Evolutionary conservation across 2,329 filamentous ascomycete genomes (phyloP).

Genomic region (Aspergillus hiratsukae): DNA sequence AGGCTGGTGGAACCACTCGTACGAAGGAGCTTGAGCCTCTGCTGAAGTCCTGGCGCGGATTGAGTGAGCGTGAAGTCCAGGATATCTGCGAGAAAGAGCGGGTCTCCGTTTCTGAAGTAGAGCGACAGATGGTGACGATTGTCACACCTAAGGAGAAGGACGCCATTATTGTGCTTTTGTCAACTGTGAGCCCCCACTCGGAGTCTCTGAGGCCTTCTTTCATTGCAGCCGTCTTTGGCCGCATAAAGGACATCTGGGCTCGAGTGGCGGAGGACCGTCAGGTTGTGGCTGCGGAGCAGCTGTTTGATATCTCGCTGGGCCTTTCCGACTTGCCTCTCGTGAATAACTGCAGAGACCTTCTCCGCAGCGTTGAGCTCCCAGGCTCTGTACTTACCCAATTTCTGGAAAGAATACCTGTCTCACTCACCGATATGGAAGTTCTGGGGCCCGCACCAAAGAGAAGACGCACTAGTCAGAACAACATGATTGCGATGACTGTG

Average conservation of each 20-base stretch:
- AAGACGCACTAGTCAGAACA: slow-evolving; percentile 70
- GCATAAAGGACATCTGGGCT: slow-evolving; percentile 68
- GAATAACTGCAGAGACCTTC: slow-evolving; percentile 54
- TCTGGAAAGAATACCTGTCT: slow-evolving; percentile 67
- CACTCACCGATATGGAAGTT: slow-evolving; percentile 64
- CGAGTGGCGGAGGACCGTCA: slow-evolving; percentile 37
- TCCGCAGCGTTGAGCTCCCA: slow-evolving; percentile 69
- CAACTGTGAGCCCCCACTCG: slow-evolving; percentile 45
- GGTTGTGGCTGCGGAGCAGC: slow-evolving; percentile 29
- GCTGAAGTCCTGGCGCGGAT: slow-evolving; percentile 63
- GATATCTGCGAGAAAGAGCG: slow-evolving; percentile 48
- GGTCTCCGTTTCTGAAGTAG: slow-evolving; percentile 45
- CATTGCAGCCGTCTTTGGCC: slow-evolving; percentile 61
- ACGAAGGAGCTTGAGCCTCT: slow-evolving; percentile 72
- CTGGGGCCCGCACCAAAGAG: slow-evolving; percentile 72
- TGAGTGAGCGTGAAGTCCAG: slow-evolving; percentile 50
- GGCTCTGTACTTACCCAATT: slow-evolving; percentile 68
- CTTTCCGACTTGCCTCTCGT: slow-evolving; percentile 23
- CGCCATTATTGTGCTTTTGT: slow-evolving; percentile 52
- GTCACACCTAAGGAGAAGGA: slow-evolving; percentile 56
- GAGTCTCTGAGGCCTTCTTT: slow-evolving; percentile 51
- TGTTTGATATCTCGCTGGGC: slow-evolving; percentile 41
- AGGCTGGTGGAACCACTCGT: slow-evolving; percentile 67
- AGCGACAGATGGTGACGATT: slow-evolving; percentile 50
- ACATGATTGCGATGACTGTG: slow-evolving; percentile 57